These are phyloP conservation scores for Nakazawaea ernobii DNA, from an alignment of 805 yeast genomes.

Conservation along the genomic window DNA sequence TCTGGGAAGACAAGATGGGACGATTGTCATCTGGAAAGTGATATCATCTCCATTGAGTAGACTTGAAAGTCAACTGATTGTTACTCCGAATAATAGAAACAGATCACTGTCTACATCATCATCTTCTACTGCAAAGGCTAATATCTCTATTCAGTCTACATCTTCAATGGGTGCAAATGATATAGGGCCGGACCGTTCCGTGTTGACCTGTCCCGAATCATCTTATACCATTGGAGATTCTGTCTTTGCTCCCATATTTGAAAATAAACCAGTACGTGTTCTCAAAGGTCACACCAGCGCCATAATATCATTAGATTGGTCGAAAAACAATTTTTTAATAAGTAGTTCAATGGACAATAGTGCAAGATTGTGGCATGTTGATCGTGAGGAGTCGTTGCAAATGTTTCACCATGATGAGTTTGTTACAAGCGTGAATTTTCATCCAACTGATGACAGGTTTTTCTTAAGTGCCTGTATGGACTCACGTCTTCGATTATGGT, in stretches of 20 bases:
- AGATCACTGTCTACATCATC: constrained; percentile 7
- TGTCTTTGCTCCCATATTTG: constrained; percentile 75
- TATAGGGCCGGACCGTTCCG: constrained; percentile 6
- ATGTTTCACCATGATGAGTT: constrained; percentile 72
- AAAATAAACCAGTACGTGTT: constrained; percentile 52
- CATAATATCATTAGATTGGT: constrained; percentile 79
- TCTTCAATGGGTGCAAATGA: constrained; percentile 1
- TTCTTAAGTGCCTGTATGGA: constrained; percentile 80
- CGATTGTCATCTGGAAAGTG: constrained; percentile 73
- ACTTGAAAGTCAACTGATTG: constrained; percentile 9
- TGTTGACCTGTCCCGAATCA: constrained; percentile 11
- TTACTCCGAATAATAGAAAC: background rate
- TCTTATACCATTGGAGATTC: constrained; percentile 6
- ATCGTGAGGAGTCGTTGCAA: constrained; percentile 54
- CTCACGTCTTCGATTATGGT: constrained; percentile 73
- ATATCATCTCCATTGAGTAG: constrained; percentile 68
- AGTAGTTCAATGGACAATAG: constrained; percentile 78
- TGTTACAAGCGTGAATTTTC: constrained; percentile 75
- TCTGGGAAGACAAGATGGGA: constrained; percentile 73
- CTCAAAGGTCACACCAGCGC: constrained; percentile 67
- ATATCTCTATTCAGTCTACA: background rate
- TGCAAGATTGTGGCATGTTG: constrained; percentile 80
- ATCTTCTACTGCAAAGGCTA: constrained; percentile 7
- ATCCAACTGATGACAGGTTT: constrained; percentile 82
- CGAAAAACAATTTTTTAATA: constrained; percentile 71